Conservation (phyloP, 257 asterid genomes). For the Solanum tarijense region DNA sequence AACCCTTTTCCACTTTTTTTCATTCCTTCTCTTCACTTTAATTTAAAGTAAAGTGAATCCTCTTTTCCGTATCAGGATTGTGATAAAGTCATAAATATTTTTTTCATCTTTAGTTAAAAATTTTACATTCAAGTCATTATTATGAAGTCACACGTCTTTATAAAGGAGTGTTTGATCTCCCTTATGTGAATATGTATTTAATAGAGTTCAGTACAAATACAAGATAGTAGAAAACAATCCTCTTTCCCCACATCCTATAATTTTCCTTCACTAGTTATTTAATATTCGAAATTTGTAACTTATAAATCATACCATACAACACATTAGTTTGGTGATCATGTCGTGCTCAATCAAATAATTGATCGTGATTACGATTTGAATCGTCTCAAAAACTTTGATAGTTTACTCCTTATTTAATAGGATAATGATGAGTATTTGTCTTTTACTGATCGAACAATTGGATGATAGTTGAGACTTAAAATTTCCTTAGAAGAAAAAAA, state of each 20-base stretch:
- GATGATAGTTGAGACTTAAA: background rate
- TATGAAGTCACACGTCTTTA: background rate
- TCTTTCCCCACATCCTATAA: background rate
- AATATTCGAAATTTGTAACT: background rate
- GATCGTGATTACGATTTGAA: background rate
- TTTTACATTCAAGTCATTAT: background rate
- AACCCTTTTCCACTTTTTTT: background rate
- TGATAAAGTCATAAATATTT: background rate
- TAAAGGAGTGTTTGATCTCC: background rate
- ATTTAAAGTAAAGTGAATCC: background rate
- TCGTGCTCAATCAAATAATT: background rate
- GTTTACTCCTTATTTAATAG: background rate
- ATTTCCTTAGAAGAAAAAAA: background rate
- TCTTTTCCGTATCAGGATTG: rapidly evolving
- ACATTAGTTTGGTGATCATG: background rate
- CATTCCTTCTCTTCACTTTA: background rate
- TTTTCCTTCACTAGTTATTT: background rate
- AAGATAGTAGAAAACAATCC: background rate
- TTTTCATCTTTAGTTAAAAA: background rate
- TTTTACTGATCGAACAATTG: background rate
- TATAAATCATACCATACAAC: background rate
- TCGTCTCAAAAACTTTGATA: background rate
- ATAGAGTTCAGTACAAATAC: background rate
- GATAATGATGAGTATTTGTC: background rate
- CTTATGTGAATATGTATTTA: rapidly evolving